A percentile compares a stretch with the other conserved stretches of the same genome.
phyloP scores from a whole-genome alignment of 805 yeast genomes.

The Saccharomycopsis javanensis region DNA sequence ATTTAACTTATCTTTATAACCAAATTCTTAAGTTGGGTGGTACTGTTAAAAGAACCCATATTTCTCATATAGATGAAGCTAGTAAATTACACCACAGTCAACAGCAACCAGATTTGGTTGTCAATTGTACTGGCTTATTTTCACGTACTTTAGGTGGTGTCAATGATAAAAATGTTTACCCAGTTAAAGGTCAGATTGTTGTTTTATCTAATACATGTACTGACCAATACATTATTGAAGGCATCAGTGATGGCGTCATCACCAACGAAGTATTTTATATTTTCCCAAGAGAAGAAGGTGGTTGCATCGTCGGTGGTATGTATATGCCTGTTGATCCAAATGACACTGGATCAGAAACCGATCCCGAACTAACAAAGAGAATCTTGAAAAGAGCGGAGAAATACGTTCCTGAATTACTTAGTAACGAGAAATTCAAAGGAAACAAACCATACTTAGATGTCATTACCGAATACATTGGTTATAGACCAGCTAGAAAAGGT shows the following conservation, averaged over 20 bases:
- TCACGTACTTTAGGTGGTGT: constrained; percentile 39
- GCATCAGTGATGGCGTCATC: constrained; percentile 24
- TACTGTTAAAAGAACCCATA: constrained; percentile 31
- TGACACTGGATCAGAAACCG: constrained; percentile 29
- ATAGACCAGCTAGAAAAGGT: constrained; percentile 55
- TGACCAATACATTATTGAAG: constrained; percentile 28
- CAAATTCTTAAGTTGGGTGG: constrained; percentile 41
- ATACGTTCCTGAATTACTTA: constrained; percentile 27
- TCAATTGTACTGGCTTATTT: constrained; percentile 50
- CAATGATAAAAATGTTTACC: constrained; percentile 34
- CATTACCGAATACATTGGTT: constrained; percentile 46
- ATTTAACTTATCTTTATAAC: constrained; percentile 42
- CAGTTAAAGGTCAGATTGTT: constrained; percentile 54
- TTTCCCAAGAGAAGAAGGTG: constrained; percentile 71
- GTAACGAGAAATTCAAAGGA: constrained; percentile 22
- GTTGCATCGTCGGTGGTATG: constrained; percentile 55
- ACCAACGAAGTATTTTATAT: constrained; percentile 42
- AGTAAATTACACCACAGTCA: constrained; percentile 32
- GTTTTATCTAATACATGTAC: constrained; percentile 38
- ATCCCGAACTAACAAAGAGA: constrained; percentile 37
- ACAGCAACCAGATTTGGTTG: constrained; percentile 36
- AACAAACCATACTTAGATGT: constrained; percentile 35
- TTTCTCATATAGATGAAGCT: constrained; percentile 41
- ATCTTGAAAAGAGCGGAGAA: constrained; percentile 36
- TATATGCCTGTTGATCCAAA: constrained; percentile 21